Percentiles rank a stretch among this genome's conserved stretches.
Conservation (phyloP, 1,284 basidiomycete genomes). For the Chiua sp. region DNA sequence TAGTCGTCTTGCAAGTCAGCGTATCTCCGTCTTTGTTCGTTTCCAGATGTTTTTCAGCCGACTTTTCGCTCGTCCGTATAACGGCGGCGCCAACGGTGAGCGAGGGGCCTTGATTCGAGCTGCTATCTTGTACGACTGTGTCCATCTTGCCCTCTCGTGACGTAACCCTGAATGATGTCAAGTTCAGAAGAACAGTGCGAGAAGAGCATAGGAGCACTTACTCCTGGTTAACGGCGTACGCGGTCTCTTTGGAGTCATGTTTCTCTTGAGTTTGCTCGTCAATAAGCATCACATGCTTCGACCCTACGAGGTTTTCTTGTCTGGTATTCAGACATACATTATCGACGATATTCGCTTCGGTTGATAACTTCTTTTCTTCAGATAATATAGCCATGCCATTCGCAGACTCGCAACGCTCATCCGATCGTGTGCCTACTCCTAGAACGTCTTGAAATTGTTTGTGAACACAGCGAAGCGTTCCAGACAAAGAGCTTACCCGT, state of each 20-base stretch:
- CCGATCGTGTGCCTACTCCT: not conserved
- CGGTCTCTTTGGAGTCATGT: not conserved
- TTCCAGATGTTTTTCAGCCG: not conserved
- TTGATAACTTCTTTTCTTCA: not conserved
- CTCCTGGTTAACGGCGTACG: not conserved
- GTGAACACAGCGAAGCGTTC: not conserved
- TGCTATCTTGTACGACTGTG: not conserved
- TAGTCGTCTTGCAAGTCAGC: not conserved
- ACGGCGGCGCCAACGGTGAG: not conserved
- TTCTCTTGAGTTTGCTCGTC: not conserved
- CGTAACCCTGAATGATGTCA: slow-evolving; percentile 3
- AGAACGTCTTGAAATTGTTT: not conserved
- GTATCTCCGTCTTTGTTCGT: not conserved
- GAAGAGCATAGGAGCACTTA: not conserved
- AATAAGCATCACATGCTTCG: not conserved
- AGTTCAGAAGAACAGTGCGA: too few relatives aligned
- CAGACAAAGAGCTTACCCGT: not conserved
- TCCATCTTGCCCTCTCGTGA: slow-evolving; percentile 1
- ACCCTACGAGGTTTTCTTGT: not conserved
- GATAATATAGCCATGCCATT: not conserved
- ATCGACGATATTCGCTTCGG: not conserved
- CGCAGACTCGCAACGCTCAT: not conserved
- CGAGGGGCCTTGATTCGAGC: not conserved
- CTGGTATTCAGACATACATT: not conserved
- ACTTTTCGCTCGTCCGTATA: not conserved